Base-by-base conservation (phyloP, 2,329 filamentous ascomycete genomes). In the Bipolaris gigantea region DNA sequence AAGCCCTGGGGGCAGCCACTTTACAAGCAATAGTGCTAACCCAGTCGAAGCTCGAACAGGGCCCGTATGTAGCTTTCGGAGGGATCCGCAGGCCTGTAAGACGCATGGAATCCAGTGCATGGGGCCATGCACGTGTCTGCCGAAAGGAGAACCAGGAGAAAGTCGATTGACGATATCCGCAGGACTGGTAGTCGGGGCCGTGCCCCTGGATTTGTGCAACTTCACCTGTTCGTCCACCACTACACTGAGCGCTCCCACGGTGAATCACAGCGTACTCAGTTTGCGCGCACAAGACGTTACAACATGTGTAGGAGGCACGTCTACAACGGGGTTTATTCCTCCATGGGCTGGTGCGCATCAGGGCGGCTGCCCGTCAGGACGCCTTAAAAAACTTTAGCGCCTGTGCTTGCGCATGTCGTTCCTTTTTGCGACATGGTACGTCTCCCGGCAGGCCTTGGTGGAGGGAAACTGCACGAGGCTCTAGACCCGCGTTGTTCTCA, bases 81-180 rank as follows among this genome's bases (percentile, higher is more conserved):
- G 35, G 39, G 51, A 41, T 40, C 39, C 25, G 21, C 25, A 40
- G 36, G 45, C 39, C 45, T 43, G 39, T 44, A 19, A 40, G 40
- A 27, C n/a, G 27, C 40, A 30, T 44, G 25, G 23, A 39, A 40
- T 30, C n/a, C 15, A n/a, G 19, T 45, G 33, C 40, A 50, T 50
- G 47, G 51, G 35, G 30, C 47, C 34, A 45, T 33, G 16, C 35
- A 23, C 34, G 40, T 41, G 40, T 54, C 40, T 23, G 34, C 10
- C 21, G 19, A 27, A 19, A 33, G 27, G 42, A 35, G 35, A 16
- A 21, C 33, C 34, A 38, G 27, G 9, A 25, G 15, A 45, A 21
- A 36, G 23, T 23, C 13, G 36, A 15, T 23, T 35, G 8, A 25
- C 32, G n/a, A 44, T 11, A 15, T 35, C 25, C 33, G 27, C 27